Evolutionary conservation across 2,329 filamentous ascomycete genomes (phyloP).

Genomic region (Aspergillus sp.): DNA sequence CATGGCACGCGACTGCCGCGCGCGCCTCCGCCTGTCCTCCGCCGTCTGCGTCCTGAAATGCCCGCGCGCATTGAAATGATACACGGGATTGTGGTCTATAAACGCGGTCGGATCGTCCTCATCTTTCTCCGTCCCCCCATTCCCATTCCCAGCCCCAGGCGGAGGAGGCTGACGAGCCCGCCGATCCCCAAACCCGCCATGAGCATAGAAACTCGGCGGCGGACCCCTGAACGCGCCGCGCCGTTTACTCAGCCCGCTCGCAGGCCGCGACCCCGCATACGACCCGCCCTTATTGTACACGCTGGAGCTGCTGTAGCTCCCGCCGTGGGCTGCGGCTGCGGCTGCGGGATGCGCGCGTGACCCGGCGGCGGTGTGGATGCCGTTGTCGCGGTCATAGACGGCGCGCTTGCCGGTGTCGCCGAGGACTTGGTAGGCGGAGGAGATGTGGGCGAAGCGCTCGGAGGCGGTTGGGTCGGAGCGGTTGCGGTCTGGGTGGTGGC

Average conservation of each 20-base stretch:
- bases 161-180: slow-evolving; percentile 39
- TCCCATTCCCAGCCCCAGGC: slow-evolving; percentile 5
- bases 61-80: slow-evolving; percentile 66
- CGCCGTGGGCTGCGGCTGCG: slow-evolving; percentile 32
- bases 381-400: slow-evolving; percentile 61
- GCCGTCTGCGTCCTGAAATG: slow-evolving; percentile 66
- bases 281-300: slow-evolving; percentile 26
- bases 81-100: slow-evolving; percentile 44
- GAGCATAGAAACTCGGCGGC: slow-evolving; percentile 78
- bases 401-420: slow-evolving; percentile 63
- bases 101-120: slow-evolving; percentile 29
- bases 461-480: slow-evolving; percentile 62
- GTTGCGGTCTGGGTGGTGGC: slow-evolving; percentile 88
- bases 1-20: slow-evolving; percentile 31
- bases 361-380: slow-evolving; percentile 27
- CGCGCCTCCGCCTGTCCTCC: slow-evolving; percentile 46
- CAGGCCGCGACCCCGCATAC: slow-evolving; percentile 54
- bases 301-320: slow-evolving; percentile 46
- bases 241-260: slow-evolving; percentile 70
- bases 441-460: slow-evolving; percentile 70
- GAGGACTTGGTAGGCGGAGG: slow-evolving; percentile 73
- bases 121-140: slow-evolving; percentile 2
- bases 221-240: slow-evolving; percentile 71
- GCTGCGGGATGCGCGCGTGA: slow-evolving; percentile 21
- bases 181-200: slow-evolving; percentile 64